Conservation (phyloP, 2,329 filamentous ascomycete genomes). For the Lachnellula occidentalis region DNA sequence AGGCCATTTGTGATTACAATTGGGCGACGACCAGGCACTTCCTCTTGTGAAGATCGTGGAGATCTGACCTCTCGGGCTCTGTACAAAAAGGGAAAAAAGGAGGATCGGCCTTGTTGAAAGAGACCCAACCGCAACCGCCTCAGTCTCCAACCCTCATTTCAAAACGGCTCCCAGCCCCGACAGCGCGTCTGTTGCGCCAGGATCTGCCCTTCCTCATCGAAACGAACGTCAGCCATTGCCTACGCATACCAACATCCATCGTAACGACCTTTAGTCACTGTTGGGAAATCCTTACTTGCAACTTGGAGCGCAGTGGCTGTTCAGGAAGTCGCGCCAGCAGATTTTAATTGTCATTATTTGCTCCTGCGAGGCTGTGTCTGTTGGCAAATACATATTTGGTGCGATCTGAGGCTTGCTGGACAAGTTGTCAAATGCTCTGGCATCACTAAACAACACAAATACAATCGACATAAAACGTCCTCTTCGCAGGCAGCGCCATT, state of each 20-base stretch:
- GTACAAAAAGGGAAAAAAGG: conserved; percentile 3
- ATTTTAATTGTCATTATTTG: conserved; percentile 5
- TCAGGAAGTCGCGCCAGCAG: conserved; percentile 1
- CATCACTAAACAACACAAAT: conserved; percentile 8
- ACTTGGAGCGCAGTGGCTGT: neutral
- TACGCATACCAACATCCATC: conserved; percentile 3
- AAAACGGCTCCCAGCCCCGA: conserved; percentile 10
- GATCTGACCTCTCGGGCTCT: conserved; percentile 21
- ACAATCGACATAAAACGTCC: neutral
- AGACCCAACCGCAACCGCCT: conserved; percentile 12
- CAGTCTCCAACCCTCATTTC: neutral
- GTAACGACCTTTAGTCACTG: conserved; percentile 1
- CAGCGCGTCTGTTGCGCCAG: conserved; percentile 22
- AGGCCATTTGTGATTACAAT: conserved; percentile 15
- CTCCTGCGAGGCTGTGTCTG: conserved; percentile 9
- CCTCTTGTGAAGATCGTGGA: conserved; percentile 15
- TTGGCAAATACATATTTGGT: conserved; percentile 10
- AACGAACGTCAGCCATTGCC: conserved; percentile 15
- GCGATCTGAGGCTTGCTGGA: conserved; percentile 25
- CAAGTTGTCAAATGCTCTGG: conserved; percentile 22
- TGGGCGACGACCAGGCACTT: conserved; percentile 15
- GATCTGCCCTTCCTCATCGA: conserved; percentile 9
- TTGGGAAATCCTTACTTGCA: neutral
- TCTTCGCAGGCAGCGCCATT: neutral
- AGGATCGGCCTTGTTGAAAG: conserved; percentile 15